Evolutionary conservation across 352 stramenopile genomes (phyloP).

Genomic region (Pythium sukuiense): DNA sequence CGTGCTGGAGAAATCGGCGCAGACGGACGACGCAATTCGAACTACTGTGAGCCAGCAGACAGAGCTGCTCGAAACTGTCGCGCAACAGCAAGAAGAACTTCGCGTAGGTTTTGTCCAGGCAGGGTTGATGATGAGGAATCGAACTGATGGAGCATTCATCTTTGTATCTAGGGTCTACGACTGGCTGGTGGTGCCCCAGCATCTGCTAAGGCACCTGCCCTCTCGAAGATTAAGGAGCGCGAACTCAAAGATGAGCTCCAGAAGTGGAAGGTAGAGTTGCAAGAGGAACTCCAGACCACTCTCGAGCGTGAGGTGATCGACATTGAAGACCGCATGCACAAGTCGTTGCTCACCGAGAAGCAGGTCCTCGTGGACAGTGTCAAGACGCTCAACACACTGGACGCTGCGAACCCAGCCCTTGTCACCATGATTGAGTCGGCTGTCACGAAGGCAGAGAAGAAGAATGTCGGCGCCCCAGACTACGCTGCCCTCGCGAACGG

Average conservation of each 20-base stretch:
- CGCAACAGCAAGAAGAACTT: conserved; percentile 23
- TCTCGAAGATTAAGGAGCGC: conserved; percentile 14
- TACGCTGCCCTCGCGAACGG: conserved; percentile 70
- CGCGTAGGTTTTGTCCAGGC: conserved; percentile 2
- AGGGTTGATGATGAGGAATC: too few species aligned
- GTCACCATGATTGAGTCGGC: conserved; percentile 52
- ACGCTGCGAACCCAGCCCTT: conserved; percentile 59
- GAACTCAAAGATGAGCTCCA: conserved; percentile 30
- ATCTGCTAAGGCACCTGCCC: neutral
- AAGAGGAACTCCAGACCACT: conserved; percentile 42
- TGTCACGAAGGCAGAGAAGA: conserved; percentile 36
- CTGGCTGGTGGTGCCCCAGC: neutral
- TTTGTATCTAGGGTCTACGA: conserved; percentile 6
- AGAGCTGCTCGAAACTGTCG: conserved; percentile 17
- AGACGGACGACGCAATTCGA: conserved; percentile 18
- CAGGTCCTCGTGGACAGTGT: conserved; percentile 49
- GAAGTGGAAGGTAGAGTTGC: conserved; percentile 30
- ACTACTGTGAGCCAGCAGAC: conserved; percentile 7
- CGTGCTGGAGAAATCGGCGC: conserved; percentile 38
- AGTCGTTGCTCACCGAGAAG: conserved; percentile 60
- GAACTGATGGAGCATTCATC: too few species aligned
- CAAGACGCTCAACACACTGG: conserved; percentile 45
- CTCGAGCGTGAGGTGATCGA: conserved; percentile 51
- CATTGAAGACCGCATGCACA: conserved; percentile 63
- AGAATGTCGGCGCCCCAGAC: conserved; percentile 59